Evolutionary conservation across 345 rosid genomes (phyloP).

Genomic region (Citrus mangshanensis): DNA sequence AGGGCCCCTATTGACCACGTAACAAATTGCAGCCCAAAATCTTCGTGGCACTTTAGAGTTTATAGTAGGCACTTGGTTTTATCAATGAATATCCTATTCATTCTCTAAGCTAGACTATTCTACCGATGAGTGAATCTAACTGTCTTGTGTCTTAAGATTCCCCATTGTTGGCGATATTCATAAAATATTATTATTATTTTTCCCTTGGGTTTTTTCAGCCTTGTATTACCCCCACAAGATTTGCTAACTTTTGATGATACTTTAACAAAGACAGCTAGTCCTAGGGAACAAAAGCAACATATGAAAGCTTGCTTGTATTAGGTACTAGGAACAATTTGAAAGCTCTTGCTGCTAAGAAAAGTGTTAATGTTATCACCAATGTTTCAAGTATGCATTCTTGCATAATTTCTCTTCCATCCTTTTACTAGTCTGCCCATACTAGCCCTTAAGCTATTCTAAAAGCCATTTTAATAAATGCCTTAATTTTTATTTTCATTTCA

Average conservation of each 20-base stretch:
- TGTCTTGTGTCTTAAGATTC: too few species aligned
- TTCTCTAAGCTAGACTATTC: too few species aligned
- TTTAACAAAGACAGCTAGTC: constrained; percentile 70
- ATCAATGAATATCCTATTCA: too few species aligned
- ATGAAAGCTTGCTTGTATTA: constrained; percentile 78
- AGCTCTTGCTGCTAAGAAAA: constrained; percentile 80
- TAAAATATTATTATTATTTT: not conserved
- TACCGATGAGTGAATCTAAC: too few species aligned
- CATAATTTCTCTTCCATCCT: not conserved
- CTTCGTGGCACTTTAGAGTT: too few species aligned
- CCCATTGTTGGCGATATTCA: too few species aligned
- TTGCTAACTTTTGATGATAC: constrained; percentile 85
- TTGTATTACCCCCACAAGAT: constrained; percentile 53
- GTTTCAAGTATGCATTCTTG: constrained; percentile 52
- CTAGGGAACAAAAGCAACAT: constrained; percentile 88
- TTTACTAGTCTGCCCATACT: too few species aligned
- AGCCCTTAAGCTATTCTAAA: too few species aligned
- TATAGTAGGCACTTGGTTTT: too few species aligned
- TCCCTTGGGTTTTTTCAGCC: constrained; percentile 46
- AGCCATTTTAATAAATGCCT: not conserved
- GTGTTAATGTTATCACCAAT: constrained; percentile 72
- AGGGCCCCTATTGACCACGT: too few species aligned
- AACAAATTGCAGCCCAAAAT: too few species aligned
- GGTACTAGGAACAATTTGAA: constrained; percentile 80
- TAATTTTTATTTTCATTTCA: not conserved